phyloP scores from a whole-genome alignment of 306 rosid species.

The Begonia peltatifolia region DNA sequence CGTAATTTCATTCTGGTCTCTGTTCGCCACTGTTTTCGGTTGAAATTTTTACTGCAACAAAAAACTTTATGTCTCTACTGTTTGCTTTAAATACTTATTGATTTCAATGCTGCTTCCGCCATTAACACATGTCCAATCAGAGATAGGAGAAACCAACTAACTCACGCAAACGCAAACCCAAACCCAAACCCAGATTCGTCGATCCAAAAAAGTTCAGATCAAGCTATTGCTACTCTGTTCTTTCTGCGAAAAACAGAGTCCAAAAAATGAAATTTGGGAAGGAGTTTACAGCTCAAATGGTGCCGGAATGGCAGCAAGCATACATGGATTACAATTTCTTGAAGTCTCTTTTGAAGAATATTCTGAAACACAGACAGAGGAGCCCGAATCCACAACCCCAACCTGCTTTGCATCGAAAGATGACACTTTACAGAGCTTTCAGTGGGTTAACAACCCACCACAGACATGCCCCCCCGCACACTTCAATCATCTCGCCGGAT shows the following conservation, averaged over 20 bases:
- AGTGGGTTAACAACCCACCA: neutral
- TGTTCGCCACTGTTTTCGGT: too few species aligned
- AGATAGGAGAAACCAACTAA: too few species aligned
- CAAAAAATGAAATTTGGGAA: conserved; percentile 54
- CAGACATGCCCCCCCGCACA: neutral
- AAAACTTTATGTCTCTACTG: too few species aligned
- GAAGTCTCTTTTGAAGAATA: conserved; percentile 36
- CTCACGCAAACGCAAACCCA: too few species aligned
- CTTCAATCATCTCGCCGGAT: neutral
- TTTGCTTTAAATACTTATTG: too few species aligned
- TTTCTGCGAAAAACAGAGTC: neutral
- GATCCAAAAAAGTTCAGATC: too few species aligned
- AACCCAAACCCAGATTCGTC: too few species aligned
- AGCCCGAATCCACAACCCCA: conserved; percentile 9
- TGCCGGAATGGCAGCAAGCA: conserved; percentile 70
- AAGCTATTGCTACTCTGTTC: too few species aligned
- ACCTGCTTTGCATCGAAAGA: neutral
- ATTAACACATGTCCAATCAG: too few species aligned
- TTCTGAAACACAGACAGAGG: conserved; percentile 15
- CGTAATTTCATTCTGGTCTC: too few species aligned
- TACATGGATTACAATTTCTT: conserved; percentile 45
- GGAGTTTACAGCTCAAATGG: conserved; percentile 46
- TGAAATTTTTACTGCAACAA: too few species aligned
- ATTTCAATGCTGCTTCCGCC: too few species aligned
- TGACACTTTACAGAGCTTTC: neutral